These are phyloP conservation scores for Aspergillus taichungensis DNA, from an alignment of 495 filamentous ascomycete species.

Conservation along the genomic window DNA sequence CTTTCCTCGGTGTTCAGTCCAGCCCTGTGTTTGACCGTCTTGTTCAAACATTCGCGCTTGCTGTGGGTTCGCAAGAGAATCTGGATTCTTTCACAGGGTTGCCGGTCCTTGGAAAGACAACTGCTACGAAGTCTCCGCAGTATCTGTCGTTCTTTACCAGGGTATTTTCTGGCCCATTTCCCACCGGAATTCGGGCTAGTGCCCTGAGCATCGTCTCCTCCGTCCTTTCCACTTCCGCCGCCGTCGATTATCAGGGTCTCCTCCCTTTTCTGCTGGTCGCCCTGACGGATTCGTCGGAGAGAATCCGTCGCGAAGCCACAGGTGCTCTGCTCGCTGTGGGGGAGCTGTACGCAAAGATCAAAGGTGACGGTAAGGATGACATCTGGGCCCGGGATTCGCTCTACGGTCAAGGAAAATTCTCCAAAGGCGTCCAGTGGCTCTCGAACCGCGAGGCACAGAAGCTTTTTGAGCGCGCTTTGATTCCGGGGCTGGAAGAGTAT, in stretches of 20 bases:
- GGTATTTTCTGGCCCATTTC: slow-evolving; percentile 63
- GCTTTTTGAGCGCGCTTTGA: slow-evolving; percentile 53
- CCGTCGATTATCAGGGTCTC: slow-evolving; percentile 65
- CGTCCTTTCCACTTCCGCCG: slow-evolving; percentile 37
- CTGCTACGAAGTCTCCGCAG: slow-evolving; percentile 50
- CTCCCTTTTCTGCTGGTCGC: slow-evolving; percentile 68
- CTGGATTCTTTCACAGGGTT: slow-evolving; percentile 50
- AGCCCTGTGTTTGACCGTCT: slow-evolving; percentile 45
- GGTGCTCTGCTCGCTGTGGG: slow-evolving; percentile 46
- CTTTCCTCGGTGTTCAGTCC: slow-evolving; percentile 28
- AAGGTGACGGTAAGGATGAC: slow-evolving; percentile 20
- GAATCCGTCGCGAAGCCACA: slow-evolving; percentile 66
- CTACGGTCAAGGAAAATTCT: slow-evolving; percentile 45
- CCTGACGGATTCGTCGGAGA: slow-evolving; percentile 62
- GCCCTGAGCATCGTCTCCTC: slow-evolving; percentile 54
- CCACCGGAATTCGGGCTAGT: slow-evolving; percentile 53
- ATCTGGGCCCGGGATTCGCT: slow-evolving; percentile 47
- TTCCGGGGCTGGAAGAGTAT: slow-evolving; percentile 73
- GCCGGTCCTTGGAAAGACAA: slow-evolving; percentile 46
- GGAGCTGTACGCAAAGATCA: slow-evolving; percentile 38
- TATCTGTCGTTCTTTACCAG: slow-evolving; percentile 69
- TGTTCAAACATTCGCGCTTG: slow-evolving; percentile 53
- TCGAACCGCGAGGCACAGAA: slow-evolving; percentile 44
- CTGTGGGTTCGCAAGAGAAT: slow-evolving; percentile 38
- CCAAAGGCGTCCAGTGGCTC: slow-evolving; percentile 50